These are phyloP conservation scores for Macaranga tanarius DNA, from an alignment of 441 rosid species.

Conservation along the genomic window DNA sequence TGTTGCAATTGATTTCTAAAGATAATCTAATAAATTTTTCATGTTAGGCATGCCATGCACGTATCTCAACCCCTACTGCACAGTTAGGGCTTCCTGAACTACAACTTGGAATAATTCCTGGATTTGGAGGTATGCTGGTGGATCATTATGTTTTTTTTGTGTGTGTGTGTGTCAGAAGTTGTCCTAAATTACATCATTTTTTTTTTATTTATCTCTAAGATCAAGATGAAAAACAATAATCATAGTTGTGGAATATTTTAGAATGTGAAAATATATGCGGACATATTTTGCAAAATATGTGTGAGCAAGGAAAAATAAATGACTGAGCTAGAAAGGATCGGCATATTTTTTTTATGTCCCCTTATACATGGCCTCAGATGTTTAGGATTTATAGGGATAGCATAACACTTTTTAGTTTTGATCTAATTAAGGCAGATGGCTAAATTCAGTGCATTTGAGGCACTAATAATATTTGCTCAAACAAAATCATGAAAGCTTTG, in stretches of 20 bases:
- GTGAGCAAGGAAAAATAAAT: neutral
- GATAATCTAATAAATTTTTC: slow-evolving; percentile 15
- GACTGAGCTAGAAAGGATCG: neutral
- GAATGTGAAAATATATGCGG: neutral
- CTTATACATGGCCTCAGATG: neutral
- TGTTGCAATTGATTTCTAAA: slow-evolving; percentile 8
- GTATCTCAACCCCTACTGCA: slow-evolving; percentile 77
- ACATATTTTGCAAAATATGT: neutral
- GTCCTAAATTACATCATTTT: neutral
- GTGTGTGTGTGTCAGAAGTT: no score
- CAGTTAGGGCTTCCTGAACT: slow-evolving; percentile 94
- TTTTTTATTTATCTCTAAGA: neutral
- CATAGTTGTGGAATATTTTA: neutral
- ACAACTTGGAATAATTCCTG: slow-evolving; percentile 93
- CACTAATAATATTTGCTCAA: neutral
- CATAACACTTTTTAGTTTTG: neutral
- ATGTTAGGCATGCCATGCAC: slow-evolving; percentile 84
- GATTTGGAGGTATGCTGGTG: slow-evolving; percentile 72
- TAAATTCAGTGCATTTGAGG: neutral
- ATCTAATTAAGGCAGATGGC: slow-evolving; percentile 1
- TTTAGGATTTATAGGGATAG: neutral
- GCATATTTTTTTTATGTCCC: neutral
- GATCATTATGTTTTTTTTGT: neutral
- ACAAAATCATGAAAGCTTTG: neutral
- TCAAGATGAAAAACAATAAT: slow-evolving; percentile 2